These are phyloP conservation scores for Euphorbia pulcherrima DNA, from an alignment of 345 rosid species.

Conservation along the genomic window DNA sequence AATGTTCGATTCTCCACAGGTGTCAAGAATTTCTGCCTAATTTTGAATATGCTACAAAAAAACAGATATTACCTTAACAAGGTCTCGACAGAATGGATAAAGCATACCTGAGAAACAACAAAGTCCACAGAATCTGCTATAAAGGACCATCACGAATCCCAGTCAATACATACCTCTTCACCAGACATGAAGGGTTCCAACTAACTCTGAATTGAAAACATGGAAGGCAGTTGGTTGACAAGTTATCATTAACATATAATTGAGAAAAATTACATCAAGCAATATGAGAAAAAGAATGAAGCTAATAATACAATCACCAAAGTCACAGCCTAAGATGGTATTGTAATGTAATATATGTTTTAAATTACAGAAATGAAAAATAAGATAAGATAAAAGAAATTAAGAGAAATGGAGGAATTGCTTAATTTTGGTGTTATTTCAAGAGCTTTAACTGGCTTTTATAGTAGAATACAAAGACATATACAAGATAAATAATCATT, in stretches of 20 bases:
- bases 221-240: background rate
- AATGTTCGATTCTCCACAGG: too few species aligned
- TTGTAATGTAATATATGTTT: background rate
- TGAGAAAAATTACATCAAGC: background rate
- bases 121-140: constrained; percentile 99
- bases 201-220: constrained; percentile 68
- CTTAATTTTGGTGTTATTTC: too few species aligned
- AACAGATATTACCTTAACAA: too few species aligned
- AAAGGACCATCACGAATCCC: constrained; percentile 95
- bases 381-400: too few species aligned
- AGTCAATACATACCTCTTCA: constrained; percentile 81
- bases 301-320: background rate
- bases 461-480: too few species aligned
- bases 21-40: background rate
- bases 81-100: constrained; percentile 51
- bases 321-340: background rate
- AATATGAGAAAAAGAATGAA: background rate
- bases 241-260: background rate
- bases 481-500: too few species aligned
- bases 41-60: background rate
- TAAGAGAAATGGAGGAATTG: too few species aligned
- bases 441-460: too few species aligned
- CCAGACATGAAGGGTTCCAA: constrained; percentile 94
- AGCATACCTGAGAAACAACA: constrained; percentile 82
- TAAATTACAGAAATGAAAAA: too few species aligned